Percentiles rank a stretch among this genome's conserved stretches.
These are phyloP conservation scores for Pythium sukuiense DNA, from an alignment of 352 stramenopile genomes.

Conservation along the genomic window DNA sequence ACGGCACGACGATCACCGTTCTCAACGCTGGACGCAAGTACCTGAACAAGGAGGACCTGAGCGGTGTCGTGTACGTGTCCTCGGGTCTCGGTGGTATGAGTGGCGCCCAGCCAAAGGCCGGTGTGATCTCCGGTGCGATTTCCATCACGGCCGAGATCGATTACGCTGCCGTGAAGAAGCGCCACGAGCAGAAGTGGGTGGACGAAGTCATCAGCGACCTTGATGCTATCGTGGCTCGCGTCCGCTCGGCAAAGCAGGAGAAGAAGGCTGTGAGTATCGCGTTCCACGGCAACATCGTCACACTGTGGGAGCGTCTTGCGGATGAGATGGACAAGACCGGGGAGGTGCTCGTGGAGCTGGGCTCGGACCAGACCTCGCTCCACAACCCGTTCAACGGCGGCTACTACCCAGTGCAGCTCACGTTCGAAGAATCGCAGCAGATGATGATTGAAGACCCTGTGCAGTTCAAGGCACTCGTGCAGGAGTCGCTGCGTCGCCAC, in stretches of 20 bases:
- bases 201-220: slow-evolving; percentile 76
- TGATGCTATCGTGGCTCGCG: slow-evolving; percentile 64
- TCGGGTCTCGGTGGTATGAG: slow-evolving; percentile 87
- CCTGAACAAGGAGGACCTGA: slow-evolving; percentile 61
- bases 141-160: slow-evolving; percentile 88
- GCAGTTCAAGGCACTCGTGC: slow-evolving; percentile 78
- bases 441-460: slow-evolving; percentile 80
- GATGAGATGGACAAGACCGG: slow-evolving; percentile 68
- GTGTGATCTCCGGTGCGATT: slow-evolving; percentile 84
- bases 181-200: slow-evolving; percentile 85
- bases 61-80: slow-evolving; percentile 85
- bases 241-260: slow-evolving; percentile 54
- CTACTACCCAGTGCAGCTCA: slow-evolving; percentile 87
- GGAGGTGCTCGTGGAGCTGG: slow-evolving; percentile 82
- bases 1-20: slow-evolving; percentile 90
- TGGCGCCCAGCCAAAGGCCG: slow-evolving; percentile 81
- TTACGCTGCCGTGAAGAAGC: slow-evolving; percentile 74
- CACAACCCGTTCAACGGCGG: slow-evolving; percentile 91
- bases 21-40: slow-evolving; percentile 91
- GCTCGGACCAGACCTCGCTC: slow-evolving; percentile 87
- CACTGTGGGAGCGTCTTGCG: slow-evolving; percentile 82
- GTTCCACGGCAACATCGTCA: slow-evolving; percentile 86
- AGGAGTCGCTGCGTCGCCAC: slow-evolving; percentile 78
- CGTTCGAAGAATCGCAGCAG: slow-evolving; percentile 76
- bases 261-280: slow-evolving; percentile 75